Base-by-base conservation (phyloP, 2,329 filamentous ascomycete species). In the Fusarium irregulare region DNA sequence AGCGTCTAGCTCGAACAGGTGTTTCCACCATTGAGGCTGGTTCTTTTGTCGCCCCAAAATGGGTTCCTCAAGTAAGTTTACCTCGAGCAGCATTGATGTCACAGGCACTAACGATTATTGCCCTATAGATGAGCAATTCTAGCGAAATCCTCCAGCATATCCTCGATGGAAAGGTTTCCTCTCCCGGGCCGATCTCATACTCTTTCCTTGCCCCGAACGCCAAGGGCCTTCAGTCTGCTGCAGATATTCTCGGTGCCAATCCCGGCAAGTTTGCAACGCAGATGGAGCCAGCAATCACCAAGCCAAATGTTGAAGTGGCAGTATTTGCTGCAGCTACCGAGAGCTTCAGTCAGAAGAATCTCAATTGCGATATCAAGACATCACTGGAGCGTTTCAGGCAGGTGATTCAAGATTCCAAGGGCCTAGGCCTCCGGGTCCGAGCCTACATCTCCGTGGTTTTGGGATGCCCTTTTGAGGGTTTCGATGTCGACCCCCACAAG, bases 311-410 rank as follows among this genome's bases (percentile, higher is more conserved):
- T n/a, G 92, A 94, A 76, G 84, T 95, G 32, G 92, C 92, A 44
- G 91, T 95, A 42, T 96, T 97, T 80, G 91, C 92, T 16, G 91
- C 93, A 3, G 93, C 93, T 0, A 95, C 92, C 18, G 93, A 97
- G 80, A 85, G 86, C 49, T 97, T 97, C 79, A 92, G 91, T 6
- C 88, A 90, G 69, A 91, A 89, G 80, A 97, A 97, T 80, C 90
- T 94, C 56, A 96, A 96, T 80, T 93, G 92, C 83, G 87, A 87
- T 73, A 91, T 96, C 70, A 87, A 88, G 66, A 91, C 91, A 44
- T 94, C 92, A 0, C 85, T 97, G 21, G 83, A 87, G 53, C 85
- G 87, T 10, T 94, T 94, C 83, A 83, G 83, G 64, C 88, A 89
- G 10, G 90, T 96, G 16, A 92, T 95, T 73, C 82, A 86, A 48